These are phyloP conservation scores for Obelidium mucronatum DNA, from an alignment of 192 early-diverging fungal species.

Conservation along the genomic window DNA sequence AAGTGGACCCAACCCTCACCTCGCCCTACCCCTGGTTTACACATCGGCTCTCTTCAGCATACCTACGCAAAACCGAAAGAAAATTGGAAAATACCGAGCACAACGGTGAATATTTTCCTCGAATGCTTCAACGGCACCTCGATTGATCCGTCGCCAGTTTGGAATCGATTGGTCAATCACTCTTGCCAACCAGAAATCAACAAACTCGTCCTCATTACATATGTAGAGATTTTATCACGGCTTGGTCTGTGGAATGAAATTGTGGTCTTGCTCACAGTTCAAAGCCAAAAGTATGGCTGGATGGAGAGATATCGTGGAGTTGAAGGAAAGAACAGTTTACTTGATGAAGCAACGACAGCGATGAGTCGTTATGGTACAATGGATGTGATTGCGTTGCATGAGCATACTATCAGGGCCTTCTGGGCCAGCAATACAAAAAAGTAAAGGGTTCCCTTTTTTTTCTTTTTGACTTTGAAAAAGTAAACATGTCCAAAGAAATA, in stretches of 20 bases:
- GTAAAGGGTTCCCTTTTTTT: background rate
- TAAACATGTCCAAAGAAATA: conserved; percentile 11
- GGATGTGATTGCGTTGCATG: background rate
- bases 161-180: background rate
- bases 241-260: background rate
- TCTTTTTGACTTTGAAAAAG: background rate
- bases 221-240: conserved; percentile 11
- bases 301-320: background rate
- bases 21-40: background rate
- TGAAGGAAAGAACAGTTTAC: background rate
- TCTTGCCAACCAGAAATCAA: background rate
- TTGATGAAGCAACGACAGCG: background rate
- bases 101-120: background rate
- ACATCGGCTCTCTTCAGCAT: no score
- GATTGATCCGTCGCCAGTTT: background rate
- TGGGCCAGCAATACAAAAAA: conserved; percentile 11
- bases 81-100: background rate
- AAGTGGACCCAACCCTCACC: background rate
- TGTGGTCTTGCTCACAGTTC: background rate
- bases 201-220: conserved; percentile 5
- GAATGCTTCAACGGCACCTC: conserved; percentile 13
- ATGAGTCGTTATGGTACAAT: background rate
- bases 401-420: background rate
- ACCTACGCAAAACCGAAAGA: background rate
- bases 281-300: conserved; percentile 8